Percentiles rank a stretch among this genome's conserved stretches.
Evolutionary conservation across 805 yeast genomes (phyloP).

Genomic region (Nakazawaea anatomiae): DNA sequence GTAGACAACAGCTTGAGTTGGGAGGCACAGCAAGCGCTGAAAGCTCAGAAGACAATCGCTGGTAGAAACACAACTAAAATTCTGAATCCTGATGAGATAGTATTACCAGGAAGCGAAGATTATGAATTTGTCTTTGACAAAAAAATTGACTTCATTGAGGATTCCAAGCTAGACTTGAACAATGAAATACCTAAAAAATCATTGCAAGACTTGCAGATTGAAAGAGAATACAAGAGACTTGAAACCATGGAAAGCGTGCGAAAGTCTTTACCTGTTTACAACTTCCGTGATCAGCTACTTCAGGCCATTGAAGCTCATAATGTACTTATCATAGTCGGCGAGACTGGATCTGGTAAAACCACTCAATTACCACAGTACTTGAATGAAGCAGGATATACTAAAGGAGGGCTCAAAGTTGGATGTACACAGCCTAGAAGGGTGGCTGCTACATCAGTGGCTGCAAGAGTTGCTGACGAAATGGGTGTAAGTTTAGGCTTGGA

Average conservation of each 20-base stretch:
- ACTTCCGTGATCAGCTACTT: slow-evolving; percentile 54
- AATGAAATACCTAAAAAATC: slow-evolving; percentile 26
- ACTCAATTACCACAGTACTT: slow-evolving; percentile 89
- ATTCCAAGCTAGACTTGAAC: slow-evolving; percentile 20
- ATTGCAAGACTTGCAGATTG: slow-evolving; percentile 23
- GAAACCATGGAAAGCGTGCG: slow-evolving; percentile 44
- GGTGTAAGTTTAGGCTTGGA: slow-evolving; percentile 72
- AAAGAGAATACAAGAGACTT: slow-evolving; percentile 28
- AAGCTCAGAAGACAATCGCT: slow-evolving; percentile 25
- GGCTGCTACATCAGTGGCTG: slow-evolving; percentile 88
- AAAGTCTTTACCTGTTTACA: slow-evolving; percentile 69
- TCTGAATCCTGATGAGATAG: slow-evolving; percentile 33
- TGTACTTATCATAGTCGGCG: slow-evolving; percentile 83
- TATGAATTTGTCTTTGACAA: slow-evolving; percentile 79
- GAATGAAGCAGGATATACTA: slow-evolving; percentile 74
- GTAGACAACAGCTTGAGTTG: slow-evolving; percentile 27
- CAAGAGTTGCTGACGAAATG: slow-evolving; percentile 88
- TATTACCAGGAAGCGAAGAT: slow-evolving; percentile 34
- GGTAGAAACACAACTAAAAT: slow-evolving; percentile 14
- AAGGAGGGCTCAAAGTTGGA: slow-evolving; percentile 53
- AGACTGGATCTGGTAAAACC: slow-evolving; percentile 95
- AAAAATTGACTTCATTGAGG: slow-evolving; percentile 48
- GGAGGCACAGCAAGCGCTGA: slow-evolving; percentile 47
- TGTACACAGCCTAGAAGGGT: slow-evolving; percentile 96
- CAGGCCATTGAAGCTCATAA: slow-evolving; percentile 57